Percentiles rank a stretch among this genome's conserved stretches.
These are phyloP conservation scores for Phaeosphaeriaceae sp. DNA, from an alignment of 2,329 filamentous ascomycete genomes.

Conservation along the genomic window DNA sequence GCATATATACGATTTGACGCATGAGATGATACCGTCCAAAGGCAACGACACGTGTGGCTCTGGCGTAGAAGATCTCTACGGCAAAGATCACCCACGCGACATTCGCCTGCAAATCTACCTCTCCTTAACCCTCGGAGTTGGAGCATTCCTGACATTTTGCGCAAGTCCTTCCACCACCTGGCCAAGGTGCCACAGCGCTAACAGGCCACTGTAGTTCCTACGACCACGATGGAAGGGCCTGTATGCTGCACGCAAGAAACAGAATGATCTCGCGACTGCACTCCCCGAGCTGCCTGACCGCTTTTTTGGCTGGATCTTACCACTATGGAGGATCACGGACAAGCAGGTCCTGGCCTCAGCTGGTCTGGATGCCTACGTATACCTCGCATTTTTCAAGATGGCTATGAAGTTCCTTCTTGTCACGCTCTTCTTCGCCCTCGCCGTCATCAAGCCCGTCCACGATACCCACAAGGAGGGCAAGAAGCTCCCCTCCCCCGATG, in stretches of 20 bases:
- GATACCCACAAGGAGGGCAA: constrained; percentile 61
- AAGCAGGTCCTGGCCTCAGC: constrained; percentile 89
- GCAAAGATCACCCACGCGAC: constrained; percentile 52
- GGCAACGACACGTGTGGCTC: constrained; percentile 22
- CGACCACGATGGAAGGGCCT: constrained; percentile 90
- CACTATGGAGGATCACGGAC: constrained; percentile 83
- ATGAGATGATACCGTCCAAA: constrained; percentile 24
- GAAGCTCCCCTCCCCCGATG: constrained; percentile 34
- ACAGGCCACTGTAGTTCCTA: constrained; percentile 67
- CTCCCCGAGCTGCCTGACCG: constrained; percentile 83
- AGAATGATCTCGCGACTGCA: constrained; percentile 68
- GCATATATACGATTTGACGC: constrained; percentile 11
- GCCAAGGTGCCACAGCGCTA: constrained; percentile 20
- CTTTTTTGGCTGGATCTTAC: constrained; percentile 92
- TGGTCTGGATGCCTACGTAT: constrained; percentile 95
- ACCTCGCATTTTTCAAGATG: constrained; percentile 96
- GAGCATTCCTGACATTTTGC: constrained; percentile 79
- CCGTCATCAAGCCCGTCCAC: constrained; percentile 87
- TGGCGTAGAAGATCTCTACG: constrained; percentile 36
- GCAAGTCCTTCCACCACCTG: constrained; percentile 56
- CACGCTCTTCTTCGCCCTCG: constrained; percentile 81
- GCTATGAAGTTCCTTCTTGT: constrained; percentile 82
- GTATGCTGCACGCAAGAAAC: constrained; percentile 87
- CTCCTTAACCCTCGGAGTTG: constrained; percentile 73
- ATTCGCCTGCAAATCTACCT: constrained; percentile 72